Conservation (phyloP, 768 basidiomycete genomes). For the Termitomyces sp. region DNA sequence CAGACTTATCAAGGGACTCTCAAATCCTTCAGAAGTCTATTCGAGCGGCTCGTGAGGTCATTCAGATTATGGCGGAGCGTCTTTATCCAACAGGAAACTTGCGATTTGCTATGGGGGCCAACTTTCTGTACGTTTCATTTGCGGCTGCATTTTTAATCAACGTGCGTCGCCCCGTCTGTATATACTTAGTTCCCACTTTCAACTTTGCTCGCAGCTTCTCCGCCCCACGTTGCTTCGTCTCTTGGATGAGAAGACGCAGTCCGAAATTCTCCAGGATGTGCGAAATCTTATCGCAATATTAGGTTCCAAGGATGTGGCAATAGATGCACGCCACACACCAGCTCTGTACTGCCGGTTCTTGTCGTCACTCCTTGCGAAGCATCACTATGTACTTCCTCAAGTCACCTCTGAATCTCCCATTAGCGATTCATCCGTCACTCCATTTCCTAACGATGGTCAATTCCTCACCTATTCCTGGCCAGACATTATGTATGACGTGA, state of each 20-base stretch:
- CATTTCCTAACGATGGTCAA: conserved; percentile 19
- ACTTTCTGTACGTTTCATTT: conserved; percentile 51
- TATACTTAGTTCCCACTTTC: background rate
- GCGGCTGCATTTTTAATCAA: conserved; percentile 60
- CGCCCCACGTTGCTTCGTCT: conserved; percentile 45
- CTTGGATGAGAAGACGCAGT: conserved; percentile 33
- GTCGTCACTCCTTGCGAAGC: conserved; percentile 40
- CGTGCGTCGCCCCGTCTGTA: conserved; percentile 29
- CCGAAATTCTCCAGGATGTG: conserved; percentile 40
- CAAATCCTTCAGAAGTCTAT: conserved; percentile 45
- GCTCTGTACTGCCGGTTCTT: conserved; percentile 57
- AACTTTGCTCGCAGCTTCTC: conserved; percentile 35
- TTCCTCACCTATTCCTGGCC: conserved; percentile 39
- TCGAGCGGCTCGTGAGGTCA: conserved; percentile 52
- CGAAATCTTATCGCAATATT: conserved; percentile 41
- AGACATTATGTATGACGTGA: conserved; percentile 25
- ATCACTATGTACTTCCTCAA: conserved; percentile 17
- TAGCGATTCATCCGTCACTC: conserved; percentile 14
- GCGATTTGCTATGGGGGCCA: conserved; percentile 51
- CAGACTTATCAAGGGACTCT: conserved; percentile 36
- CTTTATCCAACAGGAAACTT: conserved; percentile 52
- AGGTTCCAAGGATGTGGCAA: conserved; percentile 43
- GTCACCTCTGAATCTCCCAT: background rate
- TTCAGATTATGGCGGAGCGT: conserved; percentile 48
- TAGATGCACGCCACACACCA: conserved; percentile 55